Evolutionary conservation across 2,329 filamentous ascomycete species (phyloP).

Genomic region (Nothophaeocryptopus gaeumannii): DNA sequence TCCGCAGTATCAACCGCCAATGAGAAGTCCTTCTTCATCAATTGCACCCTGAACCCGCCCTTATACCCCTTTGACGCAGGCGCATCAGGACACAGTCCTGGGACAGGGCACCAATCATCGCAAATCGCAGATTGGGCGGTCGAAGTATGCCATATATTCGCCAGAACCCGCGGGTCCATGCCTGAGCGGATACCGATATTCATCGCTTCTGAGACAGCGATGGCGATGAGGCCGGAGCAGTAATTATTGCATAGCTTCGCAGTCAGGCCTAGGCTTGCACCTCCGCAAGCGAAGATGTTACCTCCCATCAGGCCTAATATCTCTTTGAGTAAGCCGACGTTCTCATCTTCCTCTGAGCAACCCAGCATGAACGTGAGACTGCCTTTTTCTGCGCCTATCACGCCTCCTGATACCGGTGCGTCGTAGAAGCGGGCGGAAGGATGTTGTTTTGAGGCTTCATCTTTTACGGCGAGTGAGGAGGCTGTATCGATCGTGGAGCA

Average conservation of each 20-base stretch:
- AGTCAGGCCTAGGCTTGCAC: conserved; percentile 54
- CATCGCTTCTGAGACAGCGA: conserved; percentile 58
- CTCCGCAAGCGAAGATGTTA: conserved; percentile 56
- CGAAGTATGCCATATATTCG: conserved; percentile 51
- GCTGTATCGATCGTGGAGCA: conserved; percentile 57
- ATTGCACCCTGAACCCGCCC: conserved; percentile 57
- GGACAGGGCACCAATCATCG: conserved; percentile 53
- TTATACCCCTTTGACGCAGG: conserved; percentile 50
- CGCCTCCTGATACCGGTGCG: conserved; percentile 53
- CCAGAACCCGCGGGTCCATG: conserved; percentile 54
- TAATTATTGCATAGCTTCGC: conserved; percentile 64
- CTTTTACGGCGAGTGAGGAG: conserved; percentile 48
- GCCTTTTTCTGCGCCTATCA: conserved; percentile 51
- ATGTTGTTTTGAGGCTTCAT: conserved; percentile 39
- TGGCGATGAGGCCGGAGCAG: conserved; percentile 57
- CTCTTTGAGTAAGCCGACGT: conserved; percentile 43
- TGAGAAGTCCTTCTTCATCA: conserved; percentile 60
- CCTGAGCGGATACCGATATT: conserved; percentile 60
- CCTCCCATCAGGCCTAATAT: conserved; percentile 54
- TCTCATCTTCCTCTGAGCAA: conserved; percentile 45
- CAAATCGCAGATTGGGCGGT: conserved; percentile 54
- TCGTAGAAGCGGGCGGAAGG: conserved; percentile 51
- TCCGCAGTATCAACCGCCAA: conserved; percentile 56
- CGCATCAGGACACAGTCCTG: conserved; percentile 49
- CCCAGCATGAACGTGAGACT: conserved; percentile 58